A percentile compares a stretch with the other conserved stretches of the same genome.
phyloP scores from a whole-genome alignment of 805 yeast species.

The Saturnispora sekii region DNA sequence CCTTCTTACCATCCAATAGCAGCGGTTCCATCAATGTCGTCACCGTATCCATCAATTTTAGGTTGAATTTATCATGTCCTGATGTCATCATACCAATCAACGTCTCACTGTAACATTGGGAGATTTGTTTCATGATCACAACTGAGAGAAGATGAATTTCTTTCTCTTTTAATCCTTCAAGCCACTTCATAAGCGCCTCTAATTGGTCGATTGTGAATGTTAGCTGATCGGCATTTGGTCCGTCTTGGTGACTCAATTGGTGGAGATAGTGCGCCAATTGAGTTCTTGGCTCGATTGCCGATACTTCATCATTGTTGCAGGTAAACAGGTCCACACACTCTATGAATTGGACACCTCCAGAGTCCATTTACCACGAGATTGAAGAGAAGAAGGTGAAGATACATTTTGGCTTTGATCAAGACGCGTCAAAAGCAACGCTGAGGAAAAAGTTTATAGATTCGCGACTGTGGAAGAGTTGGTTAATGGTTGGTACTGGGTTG shows the following conservation, averaged over 20 bases:
- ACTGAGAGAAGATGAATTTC: slow-evolving; percentile 20
- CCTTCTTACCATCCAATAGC: slow-evolving; percentile 18
- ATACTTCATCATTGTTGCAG: slow-evolving; percentile 6
- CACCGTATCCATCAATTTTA: slow-evolving; percentile 23
- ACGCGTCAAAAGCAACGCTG: too few relatives aligned
- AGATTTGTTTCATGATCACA: slow-evolving; percentile 18
- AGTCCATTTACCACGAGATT: neutral
- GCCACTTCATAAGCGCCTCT: slow-evolving; percentile 16
- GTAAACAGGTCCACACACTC: slow-evolving; percentile 2
- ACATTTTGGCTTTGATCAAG: neutral
- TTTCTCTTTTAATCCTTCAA: slow-evolving; percentile 14
- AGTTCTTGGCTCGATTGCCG: neutral
- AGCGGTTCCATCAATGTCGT: slow-evolving; percentile 19
- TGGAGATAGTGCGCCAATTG: slow-evolving; percentile 4
- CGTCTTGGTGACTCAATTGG: neutral
- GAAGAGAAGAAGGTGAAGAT: neutral
- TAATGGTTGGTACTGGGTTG: too few relatives aligned
- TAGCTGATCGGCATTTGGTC: slow-evolving; percentile 14
- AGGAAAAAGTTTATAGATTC: too few relatives aligned
- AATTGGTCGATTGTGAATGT: slow-evolving; percentile 18
- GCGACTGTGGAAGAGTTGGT: too few relatives aligned
- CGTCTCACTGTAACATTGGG: slow-evolving; percentile 16
- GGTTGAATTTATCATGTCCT: slow-evolving; percentile 27
- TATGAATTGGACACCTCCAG: neutral
- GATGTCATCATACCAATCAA: slow-evolving; percentile 22